Evolutionary conservation across 176 grass and related monocot species (phyloP), one percentile per base, ranked within the genome.

Genomic region (Bonia amplexicaulis): DNA sequence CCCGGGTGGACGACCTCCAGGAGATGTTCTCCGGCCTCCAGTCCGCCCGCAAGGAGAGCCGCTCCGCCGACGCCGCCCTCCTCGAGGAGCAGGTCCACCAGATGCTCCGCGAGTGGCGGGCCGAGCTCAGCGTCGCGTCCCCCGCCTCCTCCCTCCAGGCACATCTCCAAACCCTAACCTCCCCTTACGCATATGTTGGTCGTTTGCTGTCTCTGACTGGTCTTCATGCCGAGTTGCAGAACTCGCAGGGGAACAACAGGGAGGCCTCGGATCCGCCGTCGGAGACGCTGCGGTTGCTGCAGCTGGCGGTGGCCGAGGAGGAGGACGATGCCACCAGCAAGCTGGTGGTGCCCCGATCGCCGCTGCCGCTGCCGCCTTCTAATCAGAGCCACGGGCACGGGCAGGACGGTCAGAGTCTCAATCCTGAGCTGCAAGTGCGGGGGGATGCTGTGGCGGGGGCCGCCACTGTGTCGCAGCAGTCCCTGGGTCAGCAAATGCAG

Each of bases 271-370:
- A 86, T 75, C 92, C 81, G 29, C 76, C 90, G 6, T 93, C 90
- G 69, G 92, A 94, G 71, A 91, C 88, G 27, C 85, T 97, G 78
- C 88, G 90, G 79, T 54, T 92, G 71, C 86, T 93, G 71, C 92
- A 97, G 42, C 87, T 88, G 76, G 86, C 85, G 19, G 79, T 89
- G 71, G 72, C 84, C 10, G 95, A 97, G 78, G 92, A 94, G 84
- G 92, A 97, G 52, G 95, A 97, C 53, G 95, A 97, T 41, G 95
- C 92, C 60, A 97, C 90, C 57, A 97, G 92, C 86, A 97, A 88
- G 75, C 71, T 91, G 39, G 64, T 78, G 7, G 78, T 80, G 55
- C 80, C 87, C 19, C 83, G 45, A 23, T 77, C 83, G 55, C 66
- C 80, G 8, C 44, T 58, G 72, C 73, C 40, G 37, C 22, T 62